Evolutionary conservation across 345 rosid species (phyloP).

Genomic region (Citrus australasica): DNA sequence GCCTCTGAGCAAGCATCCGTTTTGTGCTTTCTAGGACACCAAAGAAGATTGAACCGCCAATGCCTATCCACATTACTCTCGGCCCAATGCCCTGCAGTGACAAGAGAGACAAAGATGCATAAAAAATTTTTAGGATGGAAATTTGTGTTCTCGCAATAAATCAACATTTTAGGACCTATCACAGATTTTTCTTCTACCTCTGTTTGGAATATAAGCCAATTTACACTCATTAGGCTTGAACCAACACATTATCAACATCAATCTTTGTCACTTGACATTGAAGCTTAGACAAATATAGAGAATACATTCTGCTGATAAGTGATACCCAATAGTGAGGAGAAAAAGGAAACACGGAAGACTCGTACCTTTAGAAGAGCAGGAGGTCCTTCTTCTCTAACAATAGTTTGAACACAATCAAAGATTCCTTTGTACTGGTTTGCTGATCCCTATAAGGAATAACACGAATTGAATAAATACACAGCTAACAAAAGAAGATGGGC

Average conservation of each 20-base stretch:
- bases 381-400: slow-evolving; percentile 85
- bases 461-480: neutral
- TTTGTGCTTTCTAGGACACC: slow-evolving; percentile 86
- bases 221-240: neutral
- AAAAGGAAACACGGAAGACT: neutral
- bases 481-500: neutral
- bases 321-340: neutral
- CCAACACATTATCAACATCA: neutral
- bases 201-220: neutral
- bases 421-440: slow-evolving; percentile 78
- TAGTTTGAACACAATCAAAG: slow-evolving; percentile 78
- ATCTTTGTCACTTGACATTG: neutral
- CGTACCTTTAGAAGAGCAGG: slow-evolving; percentile 81
- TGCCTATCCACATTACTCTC: slow-evolving; percentile 90
- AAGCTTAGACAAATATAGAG: neutral
- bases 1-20: slow-evolving; percentile 59
- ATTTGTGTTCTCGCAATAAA: neutral
- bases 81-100: slow-evolving; percentile 77
- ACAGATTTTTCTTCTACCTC: neutral
- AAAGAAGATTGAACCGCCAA: slow-evolving; percentile 87
- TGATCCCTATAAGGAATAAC: slow-evolving; percentile 52
- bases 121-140: neutral
- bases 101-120: neutral
- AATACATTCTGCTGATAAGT: neutral
- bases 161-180: neutral